These are phyloP conservation scores for Scheffersomyces insectosa DNA, from an alignment of 1,139 yeast species.

Conservation along the genomic window DNA sequence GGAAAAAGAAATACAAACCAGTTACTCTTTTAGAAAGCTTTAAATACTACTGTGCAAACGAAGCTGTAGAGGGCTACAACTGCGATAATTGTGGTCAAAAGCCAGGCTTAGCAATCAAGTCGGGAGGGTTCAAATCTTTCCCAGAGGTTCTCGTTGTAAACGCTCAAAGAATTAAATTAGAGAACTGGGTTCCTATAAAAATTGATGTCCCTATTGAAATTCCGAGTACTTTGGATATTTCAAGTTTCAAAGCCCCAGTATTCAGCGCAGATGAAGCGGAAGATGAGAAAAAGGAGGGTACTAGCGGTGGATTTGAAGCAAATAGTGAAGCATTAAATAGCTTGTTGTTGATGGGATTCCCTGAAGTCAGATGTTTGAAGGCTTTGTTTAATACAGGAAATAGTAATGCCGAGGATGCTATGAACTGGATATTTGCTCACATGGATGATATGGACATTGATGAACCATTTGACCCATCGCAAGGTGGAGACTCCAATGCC, in stretches of 20 bases:
- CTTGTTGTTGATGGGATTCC: constrained; percentile 85
- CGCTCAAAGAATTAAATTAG: constrained; percentile 77
- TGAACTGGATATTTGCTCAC: constrained; percentile 89
- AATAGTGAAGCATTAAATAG: constrained; percentile 54
- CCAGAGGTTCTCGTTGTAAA: constrained; percentile 74
- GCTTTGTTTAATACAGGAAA: constrained; percentile 79
- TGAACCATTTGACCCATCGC: constrained; percentile 43
- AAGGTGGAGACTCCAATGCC: background rate
- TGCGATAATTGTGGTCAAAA: constrained; percentile 59
- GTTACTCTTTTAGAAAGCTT: constrained; percentile 58
- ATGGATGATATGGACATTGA: constrained; percentile 85
- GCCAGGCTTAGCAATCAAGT: constrained; percentile 46
- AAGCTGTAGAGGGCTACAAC: constrained; percentile 61
- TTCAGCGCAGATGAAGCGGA: constrained; percentile 41
- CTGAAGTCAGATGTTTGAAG: constrained; percentile 60
- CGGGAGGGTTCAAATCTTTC: constrained; percentile 55
- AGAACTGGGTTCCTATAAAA: constrained; percentile 90
- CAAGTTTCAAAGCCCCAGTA: constrained; percentile 29
- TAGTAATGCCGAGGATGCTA: constrained; percentile 67
- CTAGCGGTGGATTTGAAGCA: constrained; percentile 44
- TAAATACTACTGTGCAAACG: constrained; percentile 45
- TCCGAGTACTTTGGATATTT: constrained; percentile 47
- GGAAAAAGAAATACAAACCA: constrained; percentile 46
- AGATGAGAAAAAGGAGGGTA: constrained; percentile 22
- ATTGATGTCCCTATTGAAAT: constrained; percentile 69